phyloP scores from a whole-genome alignment of 805 yeast species.

The Lipomyces mesembrius region DNA sequence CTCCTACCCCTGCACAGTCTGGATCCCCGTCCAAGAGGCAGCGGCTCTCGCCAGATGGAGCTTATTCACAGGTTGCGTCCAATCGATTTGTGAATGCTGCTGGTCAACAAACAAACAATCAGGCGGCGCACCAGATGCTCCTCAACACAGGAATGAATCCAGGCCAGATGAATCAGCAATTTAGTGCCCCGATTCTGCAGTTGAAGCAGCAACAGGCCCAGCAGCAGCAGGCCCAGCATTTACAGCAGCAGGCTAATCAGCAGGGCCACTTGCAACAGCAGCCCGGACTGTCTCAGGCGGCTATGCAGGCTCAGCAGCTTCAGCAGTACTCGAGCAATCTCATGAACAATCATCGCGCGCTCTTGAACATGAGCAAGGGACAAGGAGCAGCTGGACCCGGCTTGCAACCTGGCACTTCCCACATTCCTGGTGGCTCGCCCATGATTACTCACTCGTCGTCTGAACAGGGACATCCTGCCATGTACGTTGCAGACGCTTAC shows the following conservation, averaged over 20 bases:
- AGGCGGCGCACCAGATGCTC: conserved; percentile 37
- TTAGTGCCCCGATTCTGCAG: conserved; percentile 42
- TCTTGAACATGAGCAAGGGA: conserved; percentile 30
- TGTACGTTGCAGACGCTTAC: conserved; percentile 33
- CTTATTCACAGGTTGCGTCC: conserved; percentile 35
- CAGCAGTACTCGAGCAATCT: conserved; percentile 32
- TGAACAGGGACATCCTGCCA: conserved; percentile 29
- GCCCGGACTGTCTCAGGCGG: conserved; percentile 9
- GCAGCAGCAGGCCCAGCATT: conserved; percentile 35
- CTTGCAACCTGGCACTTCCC: conserved; percentile 20
- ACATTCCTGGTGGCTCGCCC: conserved; percentile 28
- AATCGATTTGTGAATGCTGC: conserved; percentile 19
- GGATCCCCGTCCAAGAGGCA: conserved; percentile 47
- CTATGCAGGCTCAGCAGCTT: conserved; percentile 38
- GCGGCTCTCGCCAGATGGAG: conserved; percentile 46
- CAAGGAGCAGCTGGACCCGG: conserved; percentile 13
- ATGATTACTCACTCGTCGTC: conserved; percentile 27
- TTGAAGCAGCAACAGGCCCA: conserved; percentile 34
- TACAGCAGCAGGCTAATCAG: conserved; percentile 43
- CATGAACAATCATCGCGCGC: conserved; percentile 31
- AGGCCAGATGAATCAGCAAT: conserved; percentile 17
- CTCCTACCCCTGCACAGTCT: conserved; percentile 41
- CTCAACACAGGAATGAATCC: conserved; percentile 38
- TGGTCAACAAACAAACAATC: conserved; percentile 24
- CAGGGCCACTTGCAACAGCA: conserved; percentile 26